These are phyloP conservation scores for Neofusicoccum cordaticola DNA, from an alignment of 2,329 filamentous ascomycete species.

Conservation along the genomic window DNA sequence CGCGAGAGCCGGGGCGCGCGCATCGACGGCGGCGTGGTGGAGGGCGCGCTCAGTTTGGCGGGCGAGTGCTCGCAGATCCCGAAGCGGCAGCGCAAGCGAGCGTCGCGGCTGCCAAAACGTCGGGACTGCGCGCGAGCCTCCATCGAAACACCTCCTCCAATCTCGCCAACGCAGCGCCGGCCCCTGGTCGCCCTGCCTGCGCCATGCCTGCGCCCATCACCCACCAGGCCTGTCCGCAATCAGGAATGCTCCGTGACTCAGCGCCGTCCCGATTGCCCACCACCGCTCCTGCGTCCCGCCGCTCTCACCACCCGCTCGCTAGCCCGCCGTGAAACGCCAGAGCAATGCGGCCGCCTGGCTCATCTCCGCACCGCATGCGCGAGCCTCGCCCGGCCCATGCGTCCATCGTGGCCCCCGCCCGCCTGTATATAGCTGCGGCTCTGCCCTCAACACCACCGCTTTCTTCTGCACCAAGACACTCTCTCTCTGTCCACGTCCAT, in stretches of 20 bases:
- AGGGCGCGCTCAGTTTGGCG: not conserved
- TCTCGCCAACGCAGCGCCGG: constrained; percentile 1
- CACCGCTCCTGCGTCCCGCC: not conserved
- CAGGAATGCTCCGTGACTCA: not conserved
- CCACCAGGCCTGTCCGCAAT: not conserved
- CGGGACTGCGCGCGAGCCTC: no score
- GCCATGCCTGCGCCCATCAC: constrained; percentile 15
- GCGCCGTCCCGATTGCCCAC: not conserved
- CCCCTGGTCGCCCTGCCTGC: no score
- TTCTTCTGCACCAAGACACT: constrained; percentile 15
- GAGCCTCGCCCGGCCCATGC: not conserved
- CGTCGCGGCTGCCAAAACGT: not conserved
- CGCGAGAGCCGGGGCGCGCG: not conserved
- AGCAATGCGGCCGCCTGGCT: not conserved
- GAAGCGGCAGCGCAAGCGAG: not conserved
- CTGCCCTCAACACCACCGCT: not conserved
- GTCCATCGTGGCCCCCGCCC: not conserved
- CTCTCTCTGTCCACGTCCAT: constrained; percentile 13
- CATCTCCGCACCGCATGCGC: not conserved
- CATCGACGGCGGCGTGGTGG: not conserved
- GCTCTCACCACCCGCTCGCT: constrained; percentile 9
- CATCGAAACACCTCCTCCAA: constrained; percentile 6
- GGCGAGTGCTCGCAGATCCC: not conserved
- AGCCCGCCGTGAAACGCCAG: constrained; percentile 3
- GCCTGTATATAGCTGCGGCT: constrained; percentile 5